Conservation (phyloP, 2,329 filamentous ascomycete species). For the Hortaea werneckii region DNA sequence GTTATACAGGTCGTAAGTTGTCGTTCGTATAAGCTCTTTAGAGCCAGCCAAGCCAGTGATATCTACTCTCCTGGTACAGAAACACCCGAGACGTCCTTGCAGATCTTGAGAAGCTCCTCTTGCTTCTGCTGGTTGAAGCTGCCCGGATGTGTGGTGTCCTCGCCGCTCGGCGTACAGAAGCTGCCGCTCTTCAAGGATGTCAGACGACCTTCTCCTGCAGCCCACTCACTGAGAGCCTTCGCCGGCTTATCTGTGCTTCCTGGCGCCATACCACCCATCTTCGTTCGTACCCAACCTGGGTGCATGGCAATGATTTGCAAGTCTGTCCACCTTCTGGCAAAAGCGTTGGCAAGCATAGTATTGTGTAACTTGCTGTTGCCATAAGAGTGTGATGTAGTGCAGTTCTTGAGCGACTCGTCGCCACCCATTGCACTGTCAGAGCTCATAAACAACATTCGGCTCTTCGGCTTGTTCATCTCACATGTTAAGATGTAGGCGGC, state of each 20-base stretch:
- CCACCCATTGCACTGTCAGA: conserved; percentile 43
- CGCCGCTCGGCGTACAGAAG: not conserved
- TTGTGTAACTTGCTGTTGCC: conserved; percentile 48
- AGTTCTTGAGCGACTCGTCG: conserved; percentile 31
- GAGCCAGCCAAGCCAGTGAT: not conserved
- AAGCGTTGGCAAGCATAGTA: conserved; percentile 45
- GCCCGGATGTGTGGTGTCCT: not conserved
- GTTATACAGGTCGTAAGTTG: too few relatives aligned
- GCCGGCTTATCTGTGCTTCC: not conserved
- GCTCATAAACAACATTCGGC: conserved; percentile 43
- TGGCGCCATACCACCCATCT: conserved; percentile 29
- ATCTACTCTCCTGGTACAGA: conserved; percentile 9
- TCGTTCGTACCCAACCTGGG: conserved; percentile 34
- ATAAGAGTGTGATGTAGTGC: conserved; percentile 26
- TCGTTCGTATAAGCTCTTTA: too few relatives aligned
- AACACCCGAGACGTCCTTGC: conserved; percentile 15
- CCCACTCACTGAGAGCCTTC: not conserved
- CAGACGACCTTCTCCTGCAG: not conserved
- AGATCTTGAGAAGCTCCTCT: not conserved
- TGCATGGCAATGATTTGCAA: conserved; percentile 39
- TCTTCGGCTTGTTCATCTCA: conserved; percentile 38
- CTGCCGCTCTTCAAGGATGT: not conserved
- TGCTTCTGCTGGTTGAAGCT: not conserved
- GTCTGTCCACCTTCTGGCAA: conserved; percentile 37
- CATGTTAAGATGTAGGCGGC: conserved; percentile 49